A percentile compares a stretch with the other conserved stretches of the same genome.
Evolutionary conservation across 2,329 filamentous ascomycete species (phyloP).

Genomic region (Fusarium sp.): DNA sequence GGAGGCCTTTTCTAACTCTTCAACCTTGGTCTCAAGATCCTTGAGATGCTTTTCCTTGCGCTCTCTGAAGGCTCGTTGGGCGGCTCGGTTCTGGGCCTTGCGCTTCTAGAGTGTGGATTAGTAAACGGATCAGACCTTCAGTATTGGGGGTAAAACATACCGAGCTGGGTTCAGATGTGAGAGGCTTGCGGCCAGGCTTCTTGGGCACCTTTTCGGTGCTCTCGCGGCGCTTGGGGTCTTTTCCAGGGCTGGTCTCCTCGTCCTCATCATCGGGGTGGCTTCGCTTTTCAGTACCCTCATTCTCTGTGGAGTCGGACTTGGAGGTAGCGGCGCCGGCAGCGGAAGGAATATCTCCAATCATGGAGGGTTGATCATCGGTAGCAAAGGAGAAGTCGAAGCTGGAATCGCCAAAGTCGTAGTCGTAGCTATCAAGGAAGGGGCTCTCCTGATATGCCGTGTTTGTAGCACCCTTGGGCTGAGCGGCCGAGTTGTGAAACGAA

Average conservation of each 20-base stretch:
- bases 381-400: conserved; percentile 76
- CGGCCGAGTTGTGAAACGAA: conserved; percentile 63
- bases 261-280: conserved; percentile 78
- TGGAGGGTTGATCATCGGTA: conserved; percentile 66
- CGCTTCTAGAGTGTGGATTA: conserved; percentile 72
- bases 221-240: conserved; percentile 78
- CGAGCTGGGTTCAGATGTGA: conserved; percentile 94
- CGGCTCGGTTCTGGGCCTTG: conserved; percentile 95
- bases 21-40: conserved; percentile 83
- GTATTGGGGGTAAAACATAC: conserved; percentile 68
- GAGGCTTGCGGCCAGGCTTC: conserved; percentile 95
- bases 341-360: conserved; percentile 80
- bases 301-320: conserved; percentile 69
- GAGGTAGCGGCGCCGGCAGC: conserved; percentile 47
- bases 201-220: conserved; percentile 88
- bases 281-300: conserved; percentile 72
- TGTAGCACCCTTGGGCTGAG: conserved; percentile 55
- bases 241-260: conserved; percentile 64
- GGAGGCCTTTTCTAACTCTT: conserved; percentile 84
- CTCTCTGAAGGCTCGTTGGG: conserved; percentile 92
- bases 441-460: conserved; percentile 73
- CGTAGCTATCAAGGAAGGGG: conserved; percentile 82
- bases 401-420: conserved; percentile 81
- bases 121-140: conserved; percentile 10
- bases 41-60: conserved; percentile 93